Evolutionary conservation across 495 filamentous ascomycete genomes (phyloP), one percentile per base, ranked within the genome.

Genomic region (Penicillium atrosanguineum): DNA sequence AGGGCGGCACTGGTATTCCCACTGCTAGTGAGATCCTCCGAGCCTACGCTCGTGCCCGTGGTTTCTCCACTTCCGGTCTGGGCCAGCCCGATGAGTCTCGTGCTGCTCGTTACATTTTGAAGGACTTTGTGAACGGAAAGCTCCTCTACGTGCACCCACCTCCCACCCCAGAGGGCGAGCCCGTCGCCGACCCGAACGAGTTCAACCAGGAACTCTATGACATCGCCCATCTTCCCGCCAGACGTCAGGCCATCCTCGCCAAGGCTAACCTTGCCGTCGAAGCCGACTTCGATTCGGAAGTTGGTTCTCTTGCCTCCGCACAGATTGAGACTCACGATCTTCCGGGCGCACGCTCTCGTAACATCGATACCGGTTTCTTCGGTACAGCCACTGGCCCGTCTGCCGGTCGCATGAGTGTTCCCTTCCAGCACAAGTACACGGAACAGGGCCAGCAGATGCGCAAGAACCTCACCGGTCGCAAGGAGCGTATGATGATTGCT

Each of bases 51-150:
- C 80, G 81, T 50, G 92, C 92, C 39, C 77, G 95, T 59, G 95
- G 95, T 25, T 97, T 95, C 73, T 83, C 86, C 38, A 96, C 90
- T 14, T 83, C 84, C 26, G 92, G 94, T 51, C 83, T 87, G 23
- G 94, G 95, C 12, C 86, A 91, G 53, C 93, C 95, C 12, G 94
- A 99, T 65, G 90, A 96, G 73, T 93, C 90, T 2, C 79, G 95
- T 53, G 95, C 94, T 7, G 94, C 93, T 1, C 81, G 95, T 47
- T 88, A 89, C 53, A 76, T 99, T 14, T 81, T 99, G 16, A 99
- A 99, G 69, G 95, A 99, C 74, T 97, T 96, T 61, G 94, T 99
- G 52, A 95, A 85, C 63, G 95, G 95, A 50, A 97, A 96, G 70
- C 82, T 99, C 3, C 81, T 96, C 7, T 97, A 87, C 78, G 90